Percentiles rank a stretch among this genome's conserved stretches.
Conservation (phyloP, 2,329 filamentous ascomycete genomes). For the Phialophora macrospora region DNA sequence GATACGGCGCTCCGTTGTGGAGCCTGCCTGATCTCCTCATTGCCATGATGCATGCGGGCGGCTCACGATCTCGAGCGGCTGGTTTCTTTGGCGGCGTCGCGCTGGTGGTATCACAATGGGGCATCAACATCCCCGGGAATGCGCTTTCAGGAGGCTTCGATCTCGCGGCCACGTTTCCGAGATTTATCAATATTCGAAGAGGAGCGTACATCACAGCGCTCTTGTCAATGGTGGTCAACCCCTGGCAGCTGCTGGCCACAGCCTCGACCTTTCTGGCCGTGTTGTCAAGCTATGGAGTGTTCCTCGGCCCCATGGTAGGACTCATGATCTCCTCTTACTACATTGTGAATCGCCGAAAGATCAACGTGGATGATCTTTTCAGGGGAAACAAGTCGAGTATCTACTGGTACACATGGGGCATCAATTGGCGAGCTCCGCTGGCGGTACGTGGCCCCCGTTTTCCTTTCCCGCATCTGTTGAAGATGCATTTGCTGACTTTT, state of each 20-base stretch:
- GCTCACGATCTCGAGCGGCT: slow-evolving; percentile 48
- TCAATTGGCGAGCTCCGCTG: slow-evolving; percentile 51
- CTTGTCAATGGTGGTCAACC: slow-evolving; percentile 53
- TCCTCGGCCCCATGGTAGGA: slow-evolving; percentile 46
- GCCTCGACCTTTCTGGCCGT: slow-evolving; percentile 53
- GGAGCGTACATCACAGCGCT: slow-evolving; percentile 57
- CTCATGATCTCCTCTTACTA: slow-evolving; percentile 43
- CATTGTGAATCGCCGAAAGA: slow-evolving; percentile 45
- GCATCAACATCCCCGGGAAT: slow-evolving; percentile 56
- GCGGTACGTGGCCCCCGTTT: slow-evolving; percentile 30
- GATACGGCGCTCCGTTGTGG: slow-evolving; percentile 49
- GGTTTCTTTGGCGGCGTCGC: slow-evolving; percentile 56
- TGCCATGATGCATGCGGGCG: slow-evolving; percentile 44
- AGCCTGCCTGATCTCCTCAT: slow-evolving; percentile 50
- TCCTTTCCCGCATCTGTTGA: not conserved
- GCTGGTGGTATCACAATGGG: slow-evolving; percentile 53
- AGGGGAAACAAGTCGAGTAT: slow-evolving; percentile 44
- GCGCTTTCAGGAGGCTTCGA: slow-evolving; percentile 61
- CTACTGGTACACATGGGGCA: slow-evolving; percentile 52
- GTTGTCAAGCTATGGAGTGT: slow-evolving; percentile 54
- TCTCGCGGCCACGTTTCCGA: slow-evolving; percentile 57
- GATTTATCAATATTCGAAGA: slow-evolving; percentile 61
- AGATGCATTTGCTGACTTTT: not conserved
- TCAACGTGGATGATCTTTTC: slow-evolving; percentile 55
- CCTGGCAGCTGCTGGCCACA: slow-evolving; percentile 58